Conservation (phyloP, 129 eudicot genomes). For the Mikania micrantha region DNA sequence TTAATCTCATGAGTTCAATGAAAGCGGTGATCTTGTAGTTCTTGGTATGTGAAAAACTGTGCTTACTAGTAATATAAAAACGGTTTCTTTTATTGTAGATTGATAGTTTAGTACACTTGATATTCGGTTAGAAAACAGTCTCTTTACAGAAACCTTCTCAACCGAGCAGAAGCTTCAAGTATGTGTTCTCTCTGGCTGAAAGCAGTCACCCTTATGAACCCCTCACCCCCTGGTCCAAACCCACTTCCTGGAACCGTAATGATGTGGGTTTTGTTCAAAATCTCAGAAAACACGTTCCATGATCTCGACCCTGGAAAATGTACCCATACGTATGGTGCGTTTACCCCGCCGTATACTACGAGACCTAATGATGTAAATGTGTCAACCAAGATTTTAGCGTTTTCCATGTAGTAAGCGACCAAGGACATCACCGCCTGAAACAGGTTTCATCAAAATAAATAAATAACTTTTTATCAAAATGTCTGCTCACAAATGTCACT, state of each 20-base stretch:
- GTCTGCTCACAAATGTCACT: neutral
- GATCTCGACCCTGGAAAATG: slow-evolving; percentile 85
- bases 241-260: slow-evolving; percentile 89
- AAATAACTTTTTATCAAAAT: neutral
- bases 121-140: too few relatives aligned
- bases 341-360: slow-evolving; percentile 70
- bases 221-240: slow-evolving; percentile 89
- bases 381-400: slow-evolving; percentile 59
- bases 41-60: too few relatives aligned
- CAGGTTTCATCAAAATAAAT: neutral
- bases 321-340: slow-evolving; percentile 95
- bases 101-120: too few relatives aligned
- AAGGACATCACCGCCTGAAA: slow-evolving; percentile 58
- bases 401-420: slow-evolving; percentile 81
- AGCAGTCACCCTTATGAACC: slow-evolving; percentile 66
- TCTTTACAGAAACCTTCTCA: slow-evolving; percentile 27
- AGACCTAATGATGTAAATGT: slow-evolving; percentile 63
- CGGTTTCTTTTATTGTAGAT: too few relatives aligned
- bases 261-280: slow-evolving; percentile 68
- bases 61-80: too few relatives aligned
- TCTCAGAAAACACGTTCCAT: slow-evolving; percentile 73
- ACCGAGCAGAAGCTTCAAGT: slow-evolving; percentile 63
- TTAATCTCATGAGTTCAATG: too few relatives aligned
- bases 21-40: too few relatives aligned
- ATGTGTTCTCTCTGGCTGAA: slow-evolving; percentile 65